Base-by-base conservation (phyloP, 2,329 filamentous ascomycete species). In the Hypoxylon sp. region DNA sequence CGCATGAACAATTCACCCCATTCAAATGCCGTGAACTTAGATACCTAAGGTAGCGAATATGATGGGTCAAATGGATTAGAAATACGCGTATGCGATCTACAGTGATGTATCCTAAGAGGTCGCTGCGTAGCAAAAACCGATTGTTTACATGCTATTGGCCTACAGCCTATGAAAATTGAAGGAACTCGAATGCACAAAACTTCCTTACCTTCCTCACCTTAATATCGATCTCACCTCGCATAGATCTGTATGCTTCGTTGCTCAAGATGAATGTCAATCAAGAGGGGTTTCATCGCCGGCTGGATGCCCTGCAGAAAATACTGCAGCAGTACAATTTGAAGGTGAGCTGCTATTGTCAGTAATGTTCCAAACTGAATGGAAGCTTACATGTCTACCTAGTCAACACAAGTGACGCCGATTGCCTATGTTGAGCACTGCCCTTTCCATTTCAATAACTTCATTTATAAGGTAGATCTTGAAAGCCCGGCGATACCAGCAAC, bases 361-460 rank as follows among this genome's bases (percentile, higher is more conserved):
- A 4, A 17, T 2, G 6, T 8, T 31, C 6, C 11, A 37, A 22
- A 22, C 2, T 22, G 8, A 2, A 24, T 33, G 17, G 3, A 44
- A 22, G 42, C 60, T 58, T 29, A 63, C 46, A 13, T 31, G 37
- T 11, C 13, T n/a, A n/a, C n/a, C n/a, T 24, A 63, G 52, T 52
- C 53, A 19, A 58, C 60, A n/a, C 29, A 19, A 29, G 60, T 57
- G 10, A 58, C 53, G n/a, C 52, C 60, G 17, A 57, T 63, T 11
- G 60, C 53, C 46, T 58, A 63, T 14, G 52, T 46, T 33, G 24
- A 46, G 26, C 26, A 52, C 26, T 58, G 46, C 26, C 53, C 60
- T 5, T 63, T 63, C n/a, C 46, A 42, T 33, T 63, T 63, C 37
- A 63, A 57, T 14, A 63, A 63, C 22, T 63, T 58, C 26, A 58